Evolutionary conservation across 2,329 filamentous ascomycete species (phyloP).

Genomic region (Fusarium begoniae): DNA sequence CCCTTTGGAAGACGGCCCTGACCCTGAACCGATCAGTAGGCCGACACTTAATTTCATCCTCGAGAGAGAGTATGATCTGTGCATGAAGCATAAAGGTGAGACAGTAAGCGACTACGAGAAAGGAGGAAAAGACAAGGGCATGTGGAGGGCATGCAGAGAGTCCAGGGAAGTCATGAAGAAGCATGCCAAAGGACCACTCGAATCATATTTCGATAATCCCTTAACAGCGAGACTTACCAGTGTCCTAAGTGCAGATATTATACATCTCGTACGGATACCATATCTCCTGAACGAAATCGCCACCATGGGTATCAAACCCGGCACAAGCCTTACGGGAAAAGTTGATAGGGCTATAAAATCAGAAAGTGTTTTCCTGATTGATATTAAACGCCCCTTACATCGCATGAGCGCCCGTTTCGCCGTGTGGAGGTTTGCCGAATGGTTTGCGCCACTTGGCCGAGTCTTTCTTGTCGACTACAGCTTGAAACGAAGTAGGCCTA

Average conservation of each 20-base stretch:
- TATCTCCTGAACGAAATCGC: neutral
- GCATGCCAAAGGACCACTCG: neutral
- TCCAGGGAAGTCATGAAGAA: neutral
- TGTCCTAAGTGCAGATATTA: neutral
- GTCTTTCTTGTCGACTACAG: neutral
- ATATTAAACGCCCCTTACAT: neutral
- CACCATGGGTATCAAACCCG: neutral
- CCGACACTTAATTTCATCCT: neutral
- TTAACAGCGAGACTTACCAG: neutral
- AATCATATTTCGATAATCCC: neutral
- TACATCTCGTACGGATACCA: neutral
- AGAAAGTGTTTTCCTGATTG: neutral
- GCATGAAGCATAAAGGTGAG: no score
- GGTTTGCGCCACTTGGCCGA: neutral
- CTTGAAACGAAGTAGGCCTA: neutral
- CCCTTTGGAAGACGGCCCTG: neutral
- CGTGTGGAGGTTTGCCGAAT: neutral
- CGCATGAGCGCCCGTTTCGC: neutral
- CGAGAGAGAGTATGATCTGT: neutral
- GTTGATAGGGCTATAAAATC: neutral
- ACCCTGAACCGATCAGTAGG: no score
- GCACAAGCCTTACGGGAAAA: rapidly evolving
- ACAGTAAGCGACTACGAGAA: no score
- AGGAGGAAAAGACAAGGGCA: neutral
- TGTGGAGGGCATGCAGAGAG: neutral